Conservation (phyloP, 1,139 yeast genomes). For the Sugiyamaella xylanicola region DNA sequence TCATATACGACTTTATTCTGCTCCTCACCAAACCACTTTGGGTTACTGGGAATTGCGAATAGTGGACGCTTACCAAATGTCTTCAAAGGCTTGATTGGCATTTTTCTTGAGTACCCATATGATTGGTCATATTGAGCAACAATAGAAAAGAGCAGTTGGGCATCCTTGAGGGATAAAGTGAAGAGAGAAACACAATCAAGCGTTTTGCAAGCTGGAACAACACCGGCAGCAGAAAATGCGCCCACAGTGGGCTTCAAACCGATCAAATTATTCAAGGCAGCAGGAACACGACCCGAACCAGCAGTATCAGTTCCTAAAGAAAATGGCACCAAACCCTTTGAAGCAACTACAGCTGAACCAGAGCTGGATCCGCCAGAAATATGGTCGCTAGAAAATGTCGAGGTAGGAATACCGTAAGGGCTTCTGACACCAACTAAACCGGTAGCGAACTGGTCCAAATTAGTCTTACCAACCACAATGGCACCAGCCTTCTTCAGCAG, state of each 20-base stretch:
- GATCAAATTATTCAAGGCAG: slow-evolving; percentile 86
- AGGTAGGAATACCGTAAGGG: slow-evolving; percentile 87
- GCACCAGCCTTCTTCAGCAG: slow-evolving; percentile 83
- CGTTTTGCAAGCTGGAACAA: slow-evolving; percentile 96
- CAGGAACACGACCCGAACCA: slow-evolving; percentile 98
- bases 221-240: slow-evolving; percentile 79
- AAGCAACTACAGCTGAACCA: slow-evolving; percentile 91
- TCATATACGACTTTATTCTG: slow-evolving; percentile 72
- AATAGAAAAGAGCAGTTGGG: slow-evolving; percentile 70
- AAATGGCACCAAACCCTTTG: slow-evolving; percentile 83
- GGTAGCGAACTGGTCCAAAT: slow-evolving; percentile 94
- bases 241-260: slow-evolving; percentile 95
- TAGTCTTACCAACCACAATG: slow-evolving; percentile 86
- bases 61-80: slow-evolving; percentile 61
- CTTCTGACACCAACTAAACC: slow-evolving; percentile 94
- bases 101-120: slow-evolving; percentile 79
- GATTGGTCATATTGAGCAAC: slow-evolving; percentile 72
- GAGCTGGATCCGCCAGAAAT: slow-evolving; percentile 95
- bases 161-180: slow-evolving; percentile 74
- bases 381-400: slow-evolving; percentile 71
- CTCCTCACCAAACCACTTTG: slow-evolving; percentile 78
- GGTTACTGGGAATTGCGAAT: slow-evolving; percentile 71
- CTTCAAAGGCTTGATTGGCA: slow-evolving; percentile 67
- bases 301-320: slow-evolving; percentile 97
- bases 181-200: slow-evolving; percentile 90